These are phyloP conservation scores for Syzygium aromaticum DNA, from an alignment of 345 rosid genomes.

Conservation along the genomic window DNA sequence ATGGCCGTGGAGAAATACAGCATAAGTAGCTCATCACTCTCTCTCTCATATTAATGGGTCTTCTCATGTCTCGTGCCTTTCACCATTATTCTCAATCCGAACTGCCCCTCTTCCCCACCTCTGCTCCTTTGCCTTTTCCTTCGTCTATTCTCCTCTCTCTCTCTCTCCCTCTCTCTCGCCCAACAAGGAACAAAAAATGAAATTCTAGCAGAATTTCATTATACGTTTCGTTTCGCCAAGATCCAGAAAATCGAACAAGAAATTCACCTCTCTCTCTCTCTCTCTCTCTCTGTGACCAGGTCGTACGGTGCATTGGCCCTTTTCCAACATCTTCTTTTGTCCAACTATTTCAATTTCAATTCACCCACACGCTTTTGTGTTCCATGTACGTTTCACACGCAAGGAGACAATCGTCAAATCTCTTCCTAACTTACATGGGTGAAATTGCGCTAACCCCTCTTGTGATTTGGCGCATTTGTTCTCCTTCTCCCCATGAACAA, in stretches of 20 bases:
- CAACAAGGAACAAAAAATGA: not conserved
- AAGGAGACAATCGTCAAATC: not conserved
- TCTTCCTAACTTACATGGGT: not conserved
- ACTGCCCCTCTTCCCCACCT: slow-evolving; percentile 51
- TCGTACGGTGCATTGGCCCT: not conserved
- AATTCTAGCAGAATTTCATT: too few species aligned
- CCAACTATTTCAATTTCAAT: not conserved
- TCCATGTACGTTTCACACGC: not conserved
- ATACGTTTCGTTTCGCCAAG: not conserved
- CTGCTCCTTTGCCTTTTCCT: slow-evolving; percentile 25
- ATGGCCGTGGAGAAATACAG: not conserved
- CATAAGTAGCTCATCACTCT: slow-evolving; percentile 1
- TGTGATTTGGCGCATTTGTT: not conserved
- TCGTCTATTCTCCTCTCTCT: slow-evolving; percentile 3
- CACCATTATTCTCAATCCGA: slow-evolving; percentile 87
- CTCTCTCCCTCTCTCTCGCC: not conserved
- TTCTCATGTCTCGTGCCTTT: slow-evolving; percentile 57
- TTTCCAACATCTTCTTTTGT: not conserved
- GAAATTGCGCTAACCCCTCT: not conserved
- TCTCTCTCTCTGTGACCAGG: not conserved
- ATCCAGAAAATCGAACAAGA: not conserved
- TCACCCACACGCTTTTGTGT: not conserved
- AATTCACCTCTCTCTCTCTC: not conserved
- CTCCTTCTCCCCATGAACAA: not conserved
- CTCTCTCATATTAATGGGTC: slow-evolving; percentile 33